phyloP scores from a whole-genome alignment of 2,329 filamentous ascomycete genomes.

The Graphilbum sp. region DNA sequence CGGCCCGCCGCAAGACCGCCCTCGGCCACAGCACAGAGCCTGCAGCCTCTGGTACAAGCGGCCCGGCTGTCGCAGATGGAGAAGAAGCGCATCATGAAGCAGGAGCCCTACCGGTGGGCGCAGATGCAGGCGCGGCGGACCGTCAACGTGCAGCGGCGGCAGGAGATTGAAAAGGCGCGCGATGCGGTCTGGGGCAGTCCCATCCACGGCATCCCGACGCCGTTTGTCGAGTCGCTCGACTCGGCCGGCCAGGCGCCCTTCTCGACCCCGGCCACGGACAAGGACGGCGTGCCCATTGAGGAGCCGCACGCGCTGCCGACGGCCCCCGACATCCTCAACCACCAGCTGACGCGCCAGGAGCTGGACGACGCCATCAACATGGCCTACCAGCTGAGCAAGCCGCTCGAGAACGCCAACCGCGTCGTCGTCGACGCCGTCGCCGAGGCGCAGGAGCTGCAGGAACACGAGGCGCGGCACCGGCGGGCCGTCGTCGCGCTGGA shows the following conservation, averaged over 20 bases:
- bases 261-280: conserved; percentile 19
- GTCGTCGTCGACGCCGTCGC: conserved; percentile 23
- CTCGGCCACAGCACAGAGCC: conserved; percentile 22
- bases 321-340: conserved; percentile 47
- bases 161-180: conserved; percentile 49
- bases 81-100: conserved; percentile 47
- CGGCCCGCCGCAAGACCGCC: conserved; percentile 31
- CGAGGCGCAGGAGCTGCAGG: conserved; percentile 18
- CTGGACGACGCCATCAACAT: conserved; percentile 48
- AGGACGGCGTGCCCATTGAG: conserved; percentile 23
- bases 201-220: conserved; percentile 60
- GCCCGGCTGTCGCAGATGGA: conserved; percentile 47
- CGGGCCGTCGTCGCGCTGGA: conserved; percentile 60
- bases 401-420: conserved; percentile 21
- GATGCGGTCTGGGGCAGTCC: conserved; percentile 56
- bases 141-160: conserved; percentile 62
- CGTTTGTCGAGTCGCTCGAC: conserved; percentile 72
- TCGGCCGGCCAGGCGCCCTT: conserved; percentile 33
- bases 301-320: conserved; percentile 27
- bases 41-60: conserved; percentile 44
- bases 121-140: conserved; percentile 73
- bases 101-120: conserved; percentile 68
- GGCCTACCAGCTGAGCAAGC: conserved; percentile 52
- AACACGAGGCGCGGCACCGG: conserved; percentile 40
- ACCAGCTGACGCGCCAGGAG: conserved; percentile 54